Evolutionary conservation across 768 basidiomycete genomes (phyloP), one percentile per base, ranked within the genome.

Genomic region (Suillus alpinus): DNA sequence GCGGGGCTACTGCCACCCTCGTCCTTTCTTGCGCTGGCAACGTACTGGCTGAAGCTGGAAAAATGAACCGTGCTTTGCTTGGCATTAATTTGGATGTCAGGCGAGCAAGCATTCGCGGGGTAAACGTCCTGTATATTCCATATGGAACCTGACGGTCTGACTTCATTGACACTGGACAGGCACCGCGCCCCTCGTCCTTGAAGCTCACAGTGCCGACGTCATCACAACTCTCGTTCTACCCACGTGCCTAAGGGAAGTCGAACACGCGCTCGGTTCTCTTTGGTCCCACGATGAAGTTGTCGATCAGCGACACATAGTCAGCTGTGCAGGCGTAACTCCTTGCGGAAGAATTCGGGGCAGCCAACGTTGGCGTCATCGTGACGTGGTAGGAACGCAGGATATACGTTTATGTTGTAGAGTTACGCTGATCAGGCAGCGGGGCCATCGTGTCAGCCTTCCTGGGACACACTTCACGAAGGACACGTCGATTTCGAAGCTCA

Each of bases 1-100:
- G 93, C 10, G 93, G 94, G 10, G 82, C 94, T 14, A 94, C 92
- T 0, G 89, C 89, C 0, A 80, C 88, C 3, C 78, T 92, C 37
- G 77, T 94, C 26, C 78, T 94, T 88, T 85, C 34, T 36, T 16
- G 37, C 14, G 5, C 14, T 49, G 83, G 78, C 10, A 81, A 85
- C 68, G 84, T 85, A 14, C 87, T 89, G 51, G 86, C 86, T 84
- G 60, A 34, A 67, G 8, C 18, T 9, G 40, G 40, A 3, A n/a
- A 18, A 41, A 41, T 18, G 18, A 8, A 39, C 5, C 34, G 14
- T 14, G 37, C 37, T 16, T 39, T 39, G 39, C 39, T 39, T 39
- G 37, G 14, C 37, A 39, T 40, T 0, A 8, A 9, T 36, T 36
- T 36, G 10, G 12, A 40, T 5, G 16, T 40, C 39, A 40, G 39